Evolutionary conservation across 495 filamentous ascomycete species (phyloP), one percentile per base, ranked within the genome.

Genomic region (Penicillium taxi): DNA sequence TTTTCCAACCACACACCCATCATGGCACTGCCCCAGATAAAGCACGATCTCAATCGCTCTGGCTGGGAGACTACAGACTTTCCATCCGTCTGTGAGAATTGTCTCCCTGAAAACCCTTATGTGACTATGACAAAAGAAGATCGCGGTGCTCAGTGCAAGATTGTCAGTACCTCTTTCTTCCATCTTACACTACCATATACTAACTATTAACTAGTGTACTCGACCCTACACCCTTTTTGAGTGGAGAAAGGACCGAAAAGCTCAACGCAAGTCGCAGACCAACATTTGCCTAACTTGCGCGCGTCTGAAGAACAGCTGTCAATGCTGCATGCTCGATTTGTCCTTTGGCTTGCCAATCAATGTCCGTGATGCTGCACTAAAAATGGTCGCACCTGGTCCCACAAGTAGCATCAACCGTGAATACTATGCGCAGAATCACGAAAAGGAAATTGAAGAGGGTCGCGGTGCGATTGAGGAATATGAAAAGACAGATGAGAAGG

Each of bases 81-180:
- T 28, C 75, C 77, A 2, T 77, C 72, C 1, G 74, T 78, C 9
- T 81, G 77, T 52, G 79, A 83, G 51, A 77, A 69, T 55, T 98
- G 93, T 57, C 79, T 98, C 4, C 90, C 91, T 23, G 86, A 93
- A 39, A 96, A 96, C 54, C 91, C 88, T 4, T 96, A 94, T 59
- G 91, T 98, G 27, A 90, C 96, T 59, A 96, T 98, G 88, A 70
- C 96, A 30, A 98, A 98, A 58, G 84, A 94, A 55, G 89, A 96
- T 57, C 74, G 86, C 44, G 91, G 88, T 45, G 82, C 82, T 46
- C 75, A 77, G 62, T 73, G 73, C 62, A 70, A 75, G 54, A 66
- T 69, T 32, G 66, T 69, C 60, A 44, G 66, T 61, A 16, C 32
- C 23, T 26, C 18, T 7, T 15, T 31, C 11, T 36, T 13, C 15